phyloP scores from a whole-genome alignment of 441 rosid genomes.

The Gossypium laxum region DNA sequence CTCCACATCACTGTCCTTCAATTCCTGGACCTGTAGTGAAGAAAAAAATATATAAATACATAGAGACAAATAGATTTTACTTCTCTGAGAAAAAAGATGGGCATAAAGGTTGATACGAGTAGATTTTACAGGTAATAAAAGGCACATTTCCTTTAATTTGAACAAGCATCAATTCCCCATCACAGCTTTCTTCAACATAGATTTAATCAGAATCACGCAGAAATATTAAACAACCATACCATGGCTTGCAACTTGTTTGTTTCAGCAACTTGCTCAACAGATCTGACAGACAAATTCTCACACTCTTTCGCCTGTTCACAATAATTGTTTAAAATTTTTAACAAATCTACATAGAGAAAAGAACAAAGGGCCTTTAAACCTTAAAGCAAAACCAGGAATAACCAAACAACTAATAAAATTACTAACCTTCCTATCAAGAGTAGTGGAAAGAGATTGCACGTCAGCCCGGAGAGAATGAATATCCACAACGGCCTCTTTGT shows the following conservation, averaged over 20 bases:
- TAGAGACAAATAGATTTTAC: not conserved
- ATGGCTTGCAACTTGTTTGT: constrained; percentile 48
- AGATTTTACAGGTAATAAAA: not conserved
- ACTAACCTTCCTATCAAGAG: constrained; percentile 71
- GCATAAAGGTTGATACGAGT: not conserved
- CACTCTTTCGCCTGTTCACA: constrained; percentile 60
- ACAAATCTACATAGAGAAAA: not conserved
- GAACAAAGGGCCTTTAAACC: constrained; percentile 18
- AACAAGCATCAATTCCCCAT: not conserved
- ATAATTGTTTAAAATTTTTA: not conserved
- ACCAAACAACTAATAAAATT: not conserved
- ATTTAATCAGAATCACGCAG: not conserved
- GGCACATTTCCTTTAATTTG: constrained; percentile 1
- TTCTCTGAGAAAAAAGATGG: not conserved
- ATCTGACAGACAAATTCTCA: constrained; percentile 46
- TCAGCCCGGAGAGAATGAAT: constrained; percentile 78
- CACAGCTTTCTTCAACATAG: not conserved
- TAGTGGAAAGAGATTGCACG: constrained; percentile 58
- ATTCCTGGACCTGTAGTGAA: constrained; percentile 53
- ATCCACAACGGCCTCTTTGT: constrained; percentile 66
- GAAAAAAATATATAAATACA: not conserved
- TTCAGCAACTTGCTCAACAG: constrained; percentile 52
- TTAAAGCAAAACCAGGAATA: constrained; percentile 19
- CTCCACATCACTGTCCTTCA: constrained; percentile 57
- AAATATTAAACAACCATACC: constrained; percentile 38